A percentile compares a stretch with the other conserved stretches of the same genome.
Conservation (phyloP, 2,329 filamentous ascomycete species). For the Coniochaeta prunicola region DNA sequence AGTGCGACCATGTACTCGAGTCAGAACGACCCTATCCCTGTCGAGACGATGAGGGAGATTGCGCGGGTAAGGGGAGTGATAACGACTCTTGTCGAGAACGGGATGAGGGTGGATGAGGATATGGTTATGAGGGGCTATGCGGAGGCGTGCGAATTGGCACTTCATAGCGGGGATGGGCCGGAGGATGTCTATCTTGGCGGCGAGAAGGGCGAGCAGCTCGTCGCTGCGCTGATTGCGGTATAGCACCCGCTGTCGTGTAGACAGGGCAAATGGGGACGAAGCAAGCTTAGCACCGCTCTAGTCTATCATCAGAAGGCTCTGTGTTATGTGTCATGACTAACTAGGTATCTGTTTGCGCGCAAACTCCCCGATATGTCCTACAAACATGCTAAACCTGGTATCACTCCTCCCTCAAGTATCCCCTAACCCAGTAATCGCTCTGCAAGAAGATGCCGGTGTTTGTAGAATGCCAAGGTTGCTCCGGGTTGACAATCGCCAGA, state of each 20-base stretch:
- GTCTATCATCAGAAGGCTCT: not conserved
- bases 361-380: not conserved
- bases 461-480: conserved; percentile 3
- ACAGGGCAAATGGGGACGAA: not conserved
- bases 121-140: conserved; percentile 78
- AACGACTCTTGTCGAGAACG: conserved; percentile 72
- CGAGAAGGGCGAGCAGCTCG: conserved; percentile 44
- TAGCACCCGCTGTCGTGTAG: not conserved
- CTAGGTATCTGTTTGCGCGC: too few species aligned
- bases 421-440: not conserved
- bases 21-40: conserved; percentile 80
- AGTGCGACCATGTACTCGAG: conserved; percentile 85
- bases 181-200: conserved; percentile 56
- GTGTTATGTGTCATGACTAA: not conserved
- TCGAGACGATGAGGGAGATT: conserved; percentile 79
- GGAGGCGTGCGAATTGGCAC: conserved; percentile 68
- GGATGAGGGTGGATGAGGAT: conserved; percentile 82
- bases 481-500: conserved; percentile 8
- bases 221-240: conserved; percentile 25
- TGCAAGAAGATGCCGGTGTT: conserved; percentile 1
- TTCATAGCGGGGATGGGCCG: conserved; percentile 46
- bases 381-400: not conserved
- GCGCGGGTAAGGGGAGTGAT: conserved; percentile 76
- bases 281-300: not conserved
- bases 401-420: conserved; percentile 1